Evolutionary conservation across 2,329 filamentous ascomycete species (phyloP), one percentile per base, ranked within the genome.

Genomic region (Pseudovirgaria hyperparasitica): DNA sequence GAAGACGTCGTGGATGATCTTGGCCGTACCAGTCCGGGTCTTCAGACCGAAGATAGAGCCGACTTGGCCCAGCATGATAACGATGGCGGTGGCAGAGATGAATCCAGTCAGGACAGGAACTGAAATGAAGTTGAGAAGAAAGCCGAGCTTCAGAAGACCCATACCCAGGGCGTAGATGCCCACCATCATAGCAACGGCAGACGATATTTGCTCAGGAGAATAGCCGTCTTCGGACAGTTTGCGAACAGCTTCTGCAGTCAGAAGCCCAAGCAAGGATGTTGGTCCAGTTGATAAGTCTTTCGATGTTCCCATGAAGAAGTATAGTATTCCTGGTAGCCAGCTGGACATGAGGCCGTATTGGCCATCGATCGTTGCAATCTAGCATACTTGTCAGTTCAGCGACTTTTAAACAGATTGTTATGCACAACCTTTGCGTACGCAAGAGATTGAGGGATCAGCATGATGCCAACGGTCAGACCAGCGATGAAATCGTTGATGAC

Each of bases 401-500:
- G n/a, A n/a, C n/a, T n/a, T n/a, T n/a, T n/a, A n/a, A n/a, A n/a
- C n/a, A n/a, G n/a, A n/a, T n/a, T n/a, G n/a, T n/a, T n/a, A n/a
- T n/a, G n/a, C n/a, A n/a, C n/a, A n/a, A n/a, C n/a, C 74, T 94
- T 53, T 87, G 87, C 85, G 54, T 96, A 96, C 1, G 86, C 86
- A 80, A 96, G 92, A 36, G 82, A 77, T 50, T 96, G 87, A 5
- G 87, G 87, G 7, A 96, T 82, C 18, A 94, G 82, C 18, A 85
- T 76, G 22, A 76, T 67, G 22, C 78, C 79, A 24, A 81, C 70
- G 3, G 76, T 81, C 39, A 80, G 55, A 11, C 73, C 73, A 8
- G 69, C 71, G 36, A 77, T 67, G 8, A 66, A 46, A 41, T 79
- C 72, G 40, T 70, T 70, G 11, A 71, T 32, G 2, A 77, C 42